Evolutionary conservation across 73 alveolate genomes (phyloP), one percentile per base, ranked within the genome.

Genomic region (Paramecium caudatum): DNA sequence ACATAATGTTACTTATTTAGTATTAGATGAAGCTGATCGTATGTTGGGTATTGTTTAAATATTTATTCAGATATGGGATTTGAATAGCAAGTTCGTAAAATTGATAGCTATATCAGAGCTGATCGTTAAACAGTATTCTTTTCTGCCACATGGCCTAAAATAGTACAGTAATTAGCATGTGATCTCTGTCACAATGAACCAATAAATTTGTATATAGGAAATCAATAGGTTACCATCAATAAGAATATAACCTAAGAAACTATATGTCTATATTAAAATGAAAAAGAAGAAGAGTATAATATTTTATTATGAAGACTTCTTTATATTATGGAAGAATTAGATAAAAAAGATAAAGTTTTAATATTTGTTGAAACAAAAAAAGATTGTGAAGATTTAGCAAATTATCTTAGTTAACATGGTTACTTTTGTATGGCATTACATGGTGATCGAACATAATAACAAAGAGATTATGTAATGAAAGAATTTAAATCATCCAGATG

Each of bases 11-110:
- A 95, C 98, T 16, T 96, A 91, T 74, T 90, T 98, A 41, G 98
- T 97, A 1, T 90, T 98, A 41, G 99, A 98, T 94, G 99, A 98
- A 92, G 99, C 99, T 12, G 99, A 98, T 81, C 82, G 99, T 46
- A 98, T 98, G 99, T 94, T 98, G 15, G 84, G 98, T 91, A 68
- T 68, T 0, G 13, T 63, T 12, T 27, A 12, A 63, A 25, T n/a
- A 34, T n/a, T 10, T 68, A 32, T 30, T 7, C 12, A 90, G 99
- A 96, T 43, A 96, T 96, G 99, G 99, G 99, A 9, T 96, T 96
- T 80, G 99, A 96, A 84, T 84, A 55, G 9, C 82, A 88, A 49
- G 94, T 96, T 19, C 43, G 94, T 41, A 80, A 91, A 36, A 96
- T 96, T 9, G 70, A 87, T 43, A 48, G 90, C 69, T 82, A 91